phyloP scores from a whole-genome alignment of 148 eudicot genomes.

The Rhododendron williamsianum region DNA sequence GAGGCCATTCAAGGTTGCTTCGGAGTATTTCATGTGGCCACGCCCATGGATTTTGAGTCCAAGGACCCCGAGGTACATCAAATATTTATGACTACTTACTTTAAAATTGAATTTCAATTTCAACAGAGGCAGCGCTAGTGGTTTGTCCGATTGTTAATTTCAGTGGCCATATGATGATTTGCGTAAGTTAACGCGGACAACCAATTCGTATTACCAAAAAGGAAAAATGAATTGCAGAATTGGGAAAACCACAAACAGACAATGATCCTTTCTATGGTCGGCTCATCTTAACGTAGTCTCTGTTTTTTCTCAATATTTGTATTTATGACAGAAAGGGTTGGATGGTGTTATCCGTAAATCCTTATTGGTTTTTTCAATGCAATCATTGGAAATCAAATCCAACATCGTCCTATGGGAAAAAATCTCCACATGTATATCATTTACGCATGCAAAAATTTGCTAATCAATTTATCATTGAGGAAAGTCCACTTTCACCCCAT shows the following conservation, averaged over 20 bases:
- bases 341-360: background rate
- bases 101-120: background rate
- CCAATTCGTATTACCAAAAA: background rate
- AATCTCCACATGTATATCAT: too few species aligned
- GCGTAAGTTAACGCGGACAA: background rate
- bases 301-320: background rate
- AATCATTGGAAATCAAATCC: background rate
- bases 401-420: too few species aligned
- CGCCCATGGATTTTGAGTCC: constrained; percentile 66
- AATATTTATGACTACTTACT: background rate
- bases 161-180: background rate
- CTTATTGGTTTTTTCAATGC: background rate
- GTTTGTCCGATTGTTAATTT: background rate
- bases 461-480: too few species aligned
- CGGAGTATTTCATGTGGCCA: constrained; percentile 74
- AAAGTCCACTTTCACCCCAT: too few species aligned
- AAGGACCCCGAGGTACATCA: constrained; percentile 63
- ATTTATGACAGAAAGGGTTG: background rate
- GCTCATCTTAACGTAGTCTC: background rate
- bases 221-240: background rate
- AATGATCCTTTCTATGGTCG: background rate
- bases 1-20: constrained; percentile 58
- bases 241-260: background rate
- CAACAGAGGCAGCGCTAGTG: background rate
- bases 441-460: too few species aligned